Percentiles rank a stretch among this genome's conserved stretches.
Evolutionary conservation across 2,329 filamentous ascomycete species (phyloP).

Genomic region (Diaporthe australafricana): DNA sequence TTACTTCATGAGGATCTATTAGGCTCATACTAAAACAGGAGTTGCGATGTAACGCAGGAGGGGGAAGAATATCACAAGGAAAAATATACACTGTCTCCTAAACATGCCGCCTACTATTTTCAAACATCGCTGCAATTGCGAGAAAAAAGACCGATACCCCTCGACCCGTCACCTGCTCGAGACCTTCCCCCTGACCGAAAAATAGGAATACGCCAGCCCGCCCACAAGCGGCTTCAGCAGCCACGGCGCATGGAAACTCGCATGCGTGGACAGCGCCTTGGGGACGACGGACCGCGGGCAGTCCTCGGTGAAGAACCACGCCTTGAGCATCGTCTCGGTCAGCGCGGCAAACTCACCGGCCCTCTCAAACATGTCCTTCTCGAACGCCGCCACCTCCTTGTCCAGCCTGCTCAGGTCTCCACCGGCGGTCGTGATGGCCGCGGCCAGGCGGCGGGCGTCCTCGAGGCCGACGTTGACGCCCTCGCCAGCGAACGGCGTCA

Average conservation of each 20-base stretch:
- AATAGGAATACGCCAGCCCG: conserved; percentile 45
- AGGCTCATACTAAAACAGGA: not conserved
- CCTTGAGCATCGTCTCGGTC: conserved; percentile 49
- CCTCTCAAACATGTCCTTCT: conserved; percentile 53
- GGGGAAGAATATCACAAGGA: too few relatives aligned
- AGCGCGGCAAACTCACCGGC: conserved; percentile 45
- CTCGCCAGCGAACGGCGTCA: conserved; percentile 69
- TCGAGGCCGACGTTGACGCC: conserved; percentile 69
- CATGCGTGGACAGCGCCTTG: conserved; percentile 47
- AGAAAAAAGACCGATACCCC: too few relatives aligned
- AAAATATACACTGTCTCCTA: not conserved
- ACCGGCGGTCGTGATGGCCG: conserved; percentile 50
- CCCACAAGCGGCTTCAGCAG: conserved; percentile 47
- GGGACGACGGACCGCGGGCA: conserved; percentile 58
- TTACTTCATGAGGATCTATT: not conserved
- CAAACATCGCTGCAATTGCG: not conserved
- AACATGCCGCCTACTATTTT: not conserved
- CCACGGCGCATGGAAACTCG: conserved; percentile 46
- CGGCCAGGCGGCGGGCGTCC: conserved; percentile 63
- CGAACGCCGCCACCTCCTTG: conserved; percentile 48
- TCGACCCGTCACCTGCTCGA: not conserved
- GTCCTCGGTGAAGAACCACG: conserved; percentile 60
- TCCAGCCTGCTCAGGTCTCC: conserved; percentile 45
- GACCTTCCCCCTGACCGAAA: conserved; percentile 30
- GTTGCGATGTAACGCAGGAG: not conserved